Evolutionary conservation across 1,284 basidiomycete species (phyloP).

Genomic region (Marasmius fiardii): DNA sequence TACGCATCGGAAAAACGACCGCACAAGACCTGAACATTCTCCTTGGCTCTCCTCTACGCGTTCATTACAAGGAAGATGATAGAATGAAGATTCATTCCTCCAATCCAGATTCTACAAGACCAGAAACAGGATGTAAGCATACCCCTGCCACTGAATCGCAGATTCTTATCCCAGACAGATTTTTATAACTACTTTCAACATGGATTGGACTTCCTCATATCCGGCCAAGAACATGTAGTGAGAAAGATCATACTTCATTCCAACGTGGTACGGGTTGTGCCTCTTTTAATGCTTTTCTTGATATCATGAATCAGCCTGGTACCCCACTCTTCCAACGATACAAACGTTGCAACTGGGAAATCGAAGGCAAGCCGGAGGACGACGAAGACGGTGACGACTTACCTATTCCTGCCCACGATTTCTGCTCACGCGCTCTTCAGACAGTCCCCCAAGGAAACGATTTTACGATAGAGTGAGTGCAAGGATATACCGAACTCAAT

Average conservation of each 20-base stretch:
- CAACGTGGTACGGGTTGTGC: conserved; percentile 65
- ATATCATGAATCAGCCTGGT: conserved; percentile 57
- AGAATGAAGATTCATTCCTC: conserved; percentile 78
- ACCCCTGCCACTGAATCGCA: neutral
- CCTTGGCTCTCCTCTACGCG: conserved; percentile 73
- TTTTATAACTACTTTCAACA: conserved; percentile 93
- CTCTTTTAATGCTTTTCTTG: neutral
- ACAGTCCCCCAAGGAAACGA: conserved; percentile 62
- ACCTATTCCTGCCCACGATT: conserved; percentile 4
- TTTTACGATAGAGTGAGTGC: conserved; percentile 61
- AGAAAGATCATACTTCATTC: conserved; percentile 84
- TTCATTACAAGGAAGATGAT: conserved; percentile 86
- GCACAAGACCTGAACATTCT: conserved; percentile 79
- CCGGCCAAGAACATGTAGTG: conserved; percentile 67
- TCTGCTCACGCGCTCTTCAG: conserved; percentile 30
- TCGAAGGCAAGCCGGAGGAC: conserved; percentile 71
- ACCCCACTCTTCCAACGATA: conserved; percentile 85
- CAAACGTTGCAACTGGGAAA: conserved; percentile 86
- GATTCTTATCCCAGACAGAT: conserved; percentile 40
- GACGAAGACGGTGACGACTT: conserved; percentile 62
- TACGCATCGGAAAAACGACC: conserved; percentile 77
- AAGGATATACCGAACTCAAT: neutral
- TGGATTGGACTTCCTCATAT: conserved; percentile 82
- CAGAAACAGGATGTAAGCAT: conserved; percentile 42
- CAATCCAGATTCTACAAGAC: conserved; percentile 33